Evolutionary conservation across 345 rosid genomes (phyloP).

Genomic region (Cardamine occulta): DNA sequence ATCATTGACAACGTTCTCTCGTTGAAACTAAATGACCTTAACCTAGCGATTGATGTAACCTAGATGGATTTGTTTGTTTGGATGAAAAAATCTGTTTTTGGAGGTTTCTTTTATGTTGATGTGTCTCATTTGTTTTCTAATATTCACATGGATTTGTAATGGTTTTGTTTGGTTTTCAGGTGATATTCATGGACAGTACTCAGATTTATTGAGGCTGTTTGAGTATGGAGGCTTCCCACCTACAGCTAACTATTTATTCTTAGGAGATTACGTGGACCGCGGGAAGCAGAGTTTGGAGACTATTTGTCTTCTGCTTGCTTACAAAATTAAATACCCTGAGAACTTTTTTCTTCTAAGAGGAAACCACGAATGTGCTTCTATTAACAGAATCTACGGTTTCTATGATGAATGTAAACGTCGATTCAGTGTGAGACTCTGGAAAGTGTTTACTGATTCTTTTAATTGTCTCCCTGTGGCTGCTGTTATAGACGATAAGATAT

Average conservation of each 20-base stretch:
- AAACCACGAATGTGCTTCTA: constrained; percentile 92
- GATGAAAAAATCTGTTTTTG: background rate
- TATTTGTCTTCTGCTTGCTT: constrained; percentile 89
- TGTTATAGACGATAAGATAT: constrained; percentile 85
- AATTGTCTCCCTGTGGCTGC: constrained; percentile 97
- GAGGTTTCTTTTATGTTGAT: constrained; percentile 5
- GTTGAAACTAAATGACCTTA: constrained; percentile 3
- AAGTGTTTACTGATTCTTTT: constrained; percentile 81
- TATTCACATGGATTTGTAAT: constrained; percentile 24
- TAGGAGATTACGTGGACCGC: constrained; percentile 93
- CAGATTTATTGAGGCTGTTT: constrained; percentile 85
- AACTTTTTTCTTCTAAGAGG: constrained; percentile 88
- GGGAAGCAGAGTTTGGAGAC: constrained; percentile 97
- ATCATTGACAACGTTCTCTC: constrained; percentile 2
- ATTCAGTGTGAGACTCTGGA: constrained; percentile 86
- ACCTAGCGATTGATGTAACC: constrained; percentile 4
- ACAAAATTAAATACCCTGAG: constrained; percentile 88
- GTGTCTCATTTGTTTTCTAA: background rate
- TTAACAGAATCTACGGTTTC: constrained; percentile 91
- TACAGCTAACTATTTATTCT: constrained; percentile 77
- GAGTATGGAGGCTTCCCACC: constrained; percentile 96
- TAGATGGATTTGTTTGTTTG: constrained; percentile 23
- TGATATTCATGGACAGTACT: constrained; percentile 91
- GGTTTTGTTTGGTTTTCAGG: constrained; percentile 51
- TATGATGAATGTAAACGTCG: constrained; percentile 93